These are phyloP conservation scores for Arbutus unedo DNA, from an alignment of 148 eudicot species.

Conservation along the genomic window DNA sequence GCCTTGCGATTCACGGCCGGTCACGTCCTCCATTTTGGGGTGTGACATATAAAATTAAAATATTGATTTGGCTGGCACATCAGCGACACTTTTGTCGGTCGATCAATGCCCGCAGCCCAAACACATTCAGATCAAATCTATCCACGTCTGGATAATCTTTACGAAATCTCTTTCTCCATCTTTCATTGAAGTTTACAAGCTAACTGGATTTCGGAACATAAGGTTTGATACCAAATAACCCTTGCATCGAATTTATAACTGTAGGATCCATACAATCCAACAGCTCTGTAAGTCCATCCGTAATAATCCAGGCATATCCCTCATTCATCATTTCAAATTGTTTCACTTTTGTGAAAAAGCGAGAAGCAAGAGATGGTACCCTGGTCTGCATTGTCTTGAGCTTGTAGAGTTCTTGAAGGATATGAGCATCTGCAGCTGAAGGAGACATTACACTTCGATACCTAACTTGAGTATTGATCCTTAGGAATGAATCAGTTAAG, in stretches of 20 bases:
- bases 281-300: conserved; percentile 42
- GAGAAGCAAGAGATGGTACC: conserved; percentile 46
- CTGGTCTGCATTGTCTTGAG: conserved; percentile 52
- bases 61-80: too few species aligned
- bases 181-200: conserved; percentile 26
- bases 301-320: conserved; percentile 71
- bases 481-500: conserved; percentile 35
- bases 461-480: conserved; percentile 29
- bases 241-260: conserved; percentile 56
- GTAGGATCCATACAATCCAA: conserved; percentile 32
- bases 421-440: conserved; percentile 40
- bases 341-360: conserved; percentile 44
- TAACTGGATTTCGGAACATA: conserved; percentile 34
- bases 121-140: conserved; percentile 29
- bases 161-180: conserved; percentile 40
- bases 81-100: too few species aligned
- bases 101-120: conserved; percentile 62
- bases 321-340: conserved; percentile 57
- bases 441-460: conserved; percentile 40
- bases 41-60: too few species aligned
- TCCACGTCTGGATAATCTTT: conserved; percentile 38
- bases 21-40: too few species aligned
- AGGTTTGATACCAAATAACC: conserved; percentile 57
- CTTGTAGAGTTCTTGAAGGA: conserved; percentile 46
- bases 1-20: too few species aligned